Evolutionary conservation across 768 basidiomycete genomes (phyloP), one percentile per base, ranked within the genome.

Genomic region (Cyclocybe cylindracea): DNA sequence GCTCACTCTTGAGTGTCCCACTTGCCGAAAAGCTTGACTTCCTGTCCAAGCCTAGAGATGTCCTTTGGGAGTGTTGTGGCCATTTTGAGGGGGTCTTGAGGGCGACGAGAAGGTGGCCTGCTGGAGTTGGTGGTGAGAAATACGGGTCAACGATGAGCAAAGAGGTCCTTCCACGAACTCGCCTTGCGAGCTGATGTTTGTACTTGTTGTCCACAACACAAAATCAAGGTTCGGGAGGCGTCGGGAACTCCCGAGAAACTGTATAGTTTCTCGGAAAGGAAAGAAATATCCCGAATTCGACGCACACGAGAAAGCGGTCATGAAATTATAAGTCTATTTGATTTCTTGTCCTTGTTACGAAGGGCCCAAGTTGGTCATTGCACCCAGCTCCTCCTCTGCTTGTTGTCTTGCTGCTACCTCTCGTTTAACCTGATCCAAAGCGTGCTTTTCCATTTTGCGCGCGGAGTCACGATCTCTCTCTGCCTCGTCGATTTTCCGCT

Each of bases 1-100:
- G 57, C 93, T 75, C 81, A 97, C 95, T 94, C 94, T 69, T 93
- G 87, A 57, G 94, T 90, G 51, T 98, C 95, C 97, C 97, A 99
- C 80, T 95, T 95, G 67, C 94, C 94, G 70, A 99, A 99, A 57
- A 99, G 86, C 77, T 96, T 97, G 68, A 98, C 84, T 62, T 92
- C 91, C 70, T 81, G 82, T 57, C 86, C 89, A 61, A 91, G 77
- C 71, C 74, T 89, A 55, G 89, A 87, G 67, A 94, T 79, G 50
- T 91, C 89, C 74, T 75, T 90, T 46, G 91, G 91, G 55, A 94
- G 88, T 39, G 89, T 86, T 61, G 84, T 82, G 53, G 85, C 80
- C 86, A 87, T 88, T 74, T 77, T 79, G 57, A 43, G 41, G 48
- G 33, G 48, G 39, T 69, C 64, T 72, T 69, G 67, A 66, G 61